A percentile compares a stretch with the other conserved stretches of the same genome.
phyloP scores from a whole-genome alignment of 805 yeast species.

The Metschnikowia borealis region DNA sequence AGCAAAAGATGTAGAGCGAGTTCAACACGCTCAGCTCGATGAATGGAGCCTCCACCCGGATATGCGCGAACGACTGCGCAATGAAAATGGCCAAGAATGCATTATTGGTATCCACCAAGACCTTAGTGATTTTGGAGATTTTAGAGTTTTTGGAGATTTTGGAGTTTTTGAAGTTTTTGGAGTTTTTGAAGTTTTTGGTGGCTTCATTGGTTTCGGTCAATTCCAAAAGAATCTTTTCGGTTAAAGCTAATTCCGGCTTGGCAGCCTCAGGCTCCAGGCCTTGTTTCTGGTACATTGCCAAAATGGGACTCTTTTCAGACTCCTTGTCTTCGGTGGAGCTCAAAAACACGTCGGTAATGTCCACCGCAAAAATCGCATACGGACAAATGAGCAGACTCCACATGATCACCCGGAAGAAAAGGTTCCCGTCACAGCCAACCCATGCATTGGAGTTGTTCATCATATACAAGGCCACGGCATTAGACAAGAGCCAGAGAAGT shows the following conservation, averaged over 20 bases:
- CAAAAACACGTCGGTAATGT: slow-evolving; percentile 9
- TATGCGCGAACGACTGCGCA: slow-evolving; percentile 30
- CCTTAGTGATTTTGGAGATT: not conserved
- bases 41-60: slow-evolving; percentile 22
- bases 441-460: slow-evolving; percentile 8
- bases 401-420: slow-evolving; percentile 15
- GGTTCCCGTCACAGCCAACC: slow-evolving; percentile 8
- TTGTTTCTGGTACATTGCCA: too few relatives aligned
- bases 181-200: too few relatives aligned
- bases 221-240: too few relatives aligned
- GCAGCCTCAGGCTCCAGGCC: too few relatives aligned
- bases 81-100: slow-evolving; percentile 34
- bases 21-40: slow-evolving; percentile 5
- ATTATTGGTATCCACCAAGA: slow-evolving; percentile 28
- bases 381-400: slow-evolving; percentile 21
- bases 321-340: not conserved
- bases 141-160: not conserved
- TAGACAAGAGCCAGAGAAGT: slow-evolving; percentile 20
- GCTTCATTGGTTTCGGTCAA: too few relatives aligned
- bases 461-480: slow-evolving; percentile 15
- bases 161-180: too few relatives aligned
- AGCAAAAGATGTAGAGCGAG: slow-evolving; percentile 19
- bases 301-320: not conserved
- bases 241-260: too few relatives aligned
- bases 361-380: slow-evolving; percentile 16